Base-by-base conservation (phyloP, 2,329 filamentous ascomycete genomes). In the Scedosporium aurantiacum region DNA sequence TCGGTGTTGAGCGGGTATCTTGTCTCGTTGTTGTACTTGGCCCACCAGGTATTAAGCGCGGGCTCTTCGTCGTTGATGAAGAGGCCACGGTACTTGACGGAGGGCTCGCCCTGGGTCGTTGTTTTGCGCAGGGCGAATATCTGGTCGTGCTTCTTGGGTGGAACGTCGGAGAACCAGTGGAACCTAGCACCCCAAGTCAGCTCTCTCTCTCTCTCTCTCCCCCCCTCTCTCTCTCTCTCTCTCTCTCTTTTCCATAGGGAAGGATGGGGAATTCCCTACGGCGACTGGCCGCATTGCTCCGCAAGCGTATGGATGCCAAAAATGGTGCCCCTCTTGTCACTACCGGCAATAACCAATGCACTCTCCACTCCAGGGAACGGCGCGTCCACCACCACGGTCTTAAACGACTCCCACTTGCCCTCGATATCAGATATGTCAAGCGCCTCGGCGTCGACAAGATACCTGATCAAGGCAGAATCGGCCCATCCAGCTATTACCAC, bases 281-380 rank as follows among this genome's bases (percentile, higher is more conserved):
- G 58, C 28, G 58, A 60, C 43, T 60, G 58, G 27, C 87, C 87
- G 62, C 90, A 89, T 69, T 90, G 86, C 71, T 89, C 86, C 23
- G 84, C 87, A 57, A 90, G 71, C 65, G 87, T 85, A 72, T 90
- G 90, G 21, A 88, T 74, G 10, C 87, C 87, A 66, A 81, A 90
- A 61, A 90, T 88, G 2, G 84, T 82, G 14, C 85, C 85, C 64
- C 86, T 77, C 2, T 76, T 71, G 69, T 90, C 86, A 67, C 82
- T 86, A 10, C 85, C 87, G 37, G 82, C 85, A 69, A 91, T 84
- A 1, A 90, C 82, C 18, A 90, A 75, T 1, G 86, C 86, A 63
- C 76, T 76, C 0, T 77, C 68, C 25, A 82, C 79, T 21, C 81
- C 83, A 1, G 79, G 75, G 12, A 85, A 70, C 0, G 86, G 86